Evolutionary conservation across 805 yeast genomes (phyloP), one percentile per base, ranked within the genome.

Genomic region (Helenozyma rhizophorensis): DNA sequence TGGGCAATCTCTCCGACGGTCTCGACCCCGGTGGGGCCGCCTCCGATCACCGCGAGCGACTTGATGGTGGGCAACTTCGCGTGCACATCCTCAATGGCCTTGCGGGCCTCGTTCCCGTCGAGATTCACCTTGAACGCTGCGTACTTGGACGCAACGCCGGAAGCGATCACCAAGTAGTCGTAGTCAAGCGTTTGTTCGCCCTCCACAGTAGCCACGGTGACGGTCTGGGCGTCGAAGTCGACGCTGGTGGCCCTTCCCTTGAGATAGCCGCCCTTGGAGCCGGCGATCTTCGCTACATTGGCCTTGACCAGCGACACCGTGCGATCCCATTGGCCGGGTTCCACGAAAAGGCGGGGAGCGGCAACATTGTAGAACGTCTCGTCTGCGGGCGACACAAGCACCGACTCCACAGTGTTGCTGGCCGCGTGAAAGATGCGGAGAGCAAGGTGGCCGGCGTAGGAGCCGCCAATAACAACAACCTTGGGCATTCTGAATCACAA

Each of bases 1-100:
- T 21, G 36, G 3, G 56, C 67, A 21, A 65, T 43, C 33, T 65
- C 72, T 9, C 64, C 67, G 6, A 66, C 58, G 9, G 48, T 27
- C 37, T 65, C 70, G 9, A 62, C 65, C 4, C 67, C 68, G 11
- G 67, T 56, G 14, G 56, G 37, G n/a, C 67, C 68, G 13, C 60
- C 68, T 4, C 68, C 72, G n/a, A 65, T 27, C 4, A 65, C 42
- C 1, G 67, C 69, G 13, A 65, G 53, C 8, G 45, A 32, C 17
- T 47, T 42, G 7, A 67, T 57, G 3, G 33, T 9, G 26, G 43
- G 40, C 14, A 59, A 34, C 18, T 40, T 24, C 9, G 31, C 16
- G 21, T 39, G 24, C 14, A 56, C 40, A 18, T 41, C 30, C 32
- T 45, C 26, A 18, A 57, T 21, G 4, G 47, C 46, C 7, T 38